Conservation (phyloP, 768 basidiomycete genomes). For the Lactarius evosmus region DNA sequence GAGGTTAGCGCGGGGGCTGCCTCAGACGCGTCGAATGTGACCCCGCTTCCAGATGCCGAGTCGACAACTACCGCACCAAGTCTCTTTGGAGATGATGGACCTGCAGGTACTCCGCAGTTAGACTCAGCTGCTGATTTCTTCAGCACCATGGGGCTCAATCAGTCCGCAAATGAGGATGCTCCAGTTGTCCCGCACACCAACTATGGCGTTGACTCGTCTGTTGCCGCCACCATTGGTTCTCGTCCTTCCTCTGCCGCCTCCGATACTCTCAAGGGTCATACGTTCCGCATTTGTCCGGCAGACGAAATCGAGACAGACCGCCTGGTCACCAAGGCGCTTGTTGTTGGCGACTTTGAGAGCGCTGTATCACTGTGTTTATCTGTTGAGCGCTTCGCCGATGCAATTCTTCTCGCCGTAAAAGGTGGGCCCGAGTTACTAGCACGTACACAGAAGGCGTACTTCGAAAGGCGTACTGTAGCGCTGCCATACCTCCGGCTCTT, state of each 20-base stretch:
- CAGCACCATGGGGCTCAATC: constrained; percentile 62
- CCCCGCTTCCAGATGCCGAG: constrained; percentile 62
- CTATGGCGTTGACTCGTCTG: constrained; percentile 81
- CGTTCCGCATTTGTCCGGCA: constrained; percentile 85
- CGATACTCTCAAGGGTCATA: constrained; percentile 69
- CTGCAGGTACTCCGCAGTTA: constrained; percentile 58
- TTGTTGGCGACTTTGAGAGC: constrained; percentile 91
- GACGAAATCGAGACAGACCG: constrained; percentile 87
- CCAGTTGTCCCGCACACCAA: constrained; percentile 75
- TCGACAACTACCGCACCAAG: constrained; percentile 85
- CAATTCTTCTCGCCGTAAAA: constrained; percentile 87
- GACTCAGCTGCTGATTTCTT: constrained; percentile 85
- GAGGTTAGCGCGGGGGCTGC: constrained; percentile 64
- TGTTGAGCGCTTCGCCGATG: constrained; percentile 88
- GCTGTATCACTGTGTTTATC: constrained; percentile 91
- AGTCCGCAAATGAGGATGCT: constrained; percentile 40
- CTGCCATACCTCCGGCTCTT: constrained; percentile 90
- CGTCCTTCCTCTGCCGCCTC: constrained; percentile 78
- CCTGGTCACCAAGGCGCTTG: constrained; percentile 87
- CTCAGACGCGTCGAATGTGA: constrained; percentile 57
- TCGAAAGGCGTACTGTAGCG: constrained; percentile 70
- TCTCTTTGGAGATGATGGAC: constrained; percentile 77
- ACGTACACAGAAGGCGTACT: constrained; percentile 90
- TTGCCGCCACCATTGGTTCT: constrained; percentile 94
- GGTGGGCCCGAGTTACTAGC: constrained; percentile 85